phyloP scores from a whole-genome alignment of 202 grass and related monocot genomes.

The Zoysia matrella region DNA sequence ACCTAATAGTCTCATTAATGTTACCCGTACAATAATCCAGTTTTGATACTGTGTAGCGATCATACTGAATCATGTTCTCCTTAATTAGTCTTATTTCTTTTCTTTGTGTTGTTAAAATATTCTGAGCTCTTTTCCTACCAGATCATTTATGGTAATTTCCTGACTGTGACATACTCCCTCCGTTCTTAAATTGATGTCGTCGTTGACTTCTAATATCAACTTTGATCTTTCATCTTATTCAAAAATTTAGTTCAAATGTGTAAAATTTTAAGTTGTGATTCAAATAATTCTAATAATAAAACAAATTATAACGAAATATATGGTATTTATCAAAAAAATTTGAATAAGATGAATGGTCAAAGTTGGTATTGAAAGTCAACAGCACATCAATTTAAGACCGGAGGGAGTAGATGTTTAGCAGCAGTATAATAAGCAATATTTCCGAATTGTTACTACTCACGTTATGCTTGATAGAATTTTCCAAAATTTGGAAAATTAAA shows the following conservation, averaged over 20 bases:
- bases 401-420: not conserved
- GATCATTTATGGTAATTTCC: not conserved
- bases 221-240: too few relatives aligned
- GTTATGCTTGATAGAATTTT: not conserved
- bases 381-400: too few relatives aligned
- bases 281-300: too few relatives aligned
- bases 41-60: slow-evolving; percentile 6
- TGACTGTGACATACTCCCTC: not conserved
- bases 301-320: too few relatives aligned
- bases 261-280: too few relatives aligned
- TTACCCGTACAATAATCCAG: not conserved
- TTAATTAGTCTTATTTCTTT: not conserved
- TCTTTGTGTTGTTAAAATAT: not conserved
- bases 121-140: not conserved
- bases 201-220: too few relatives aligned
- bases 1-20: slow-evolving; percentile 29
- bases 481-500: not conserved
- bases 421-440: not conserved
- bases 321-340: too few relatives aligned
- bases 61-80: slow-evolving; percentile 8
- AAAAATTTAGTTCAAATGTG: too few relatives aligned
- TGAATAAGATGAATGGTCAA: too few relatives aligned
- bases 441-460: not conserved
- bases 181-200: too few relatives aligned
- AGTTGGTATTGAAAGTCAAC: too few relatives aligned